Evolutionary conservation across 148 eudicot species (phyloP).

Genomic region (Rhododendron henanense): DNA sequence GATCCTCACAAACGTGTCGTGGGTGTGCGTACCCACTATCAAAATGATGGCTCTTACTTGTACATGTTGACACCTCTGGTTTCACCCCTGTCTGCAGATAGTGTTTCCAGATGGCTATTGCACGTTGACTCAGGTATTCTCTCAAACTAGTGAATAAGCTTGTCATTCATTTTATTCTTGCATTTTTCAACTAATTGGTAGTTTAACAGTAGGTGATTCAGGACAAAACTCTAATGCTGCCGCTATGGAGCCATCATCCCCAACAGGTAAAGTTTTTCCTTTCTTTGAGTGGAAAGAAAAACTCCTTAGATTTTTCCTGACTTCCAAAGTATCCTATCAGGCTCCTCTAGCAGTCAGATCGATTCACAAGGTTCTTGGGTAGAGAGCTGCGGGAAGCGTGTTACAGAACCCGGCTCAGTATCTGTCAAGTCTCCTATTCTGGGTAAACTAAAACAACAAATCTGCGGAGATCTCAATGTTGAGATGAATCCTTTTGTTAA

Average conservation of each 20-base stretch:
- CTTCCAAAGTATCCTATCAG: conserved; percentile 19
- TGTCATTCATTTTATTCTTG: not conserved
- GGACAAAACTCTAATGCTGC: conserved; percentile 5
- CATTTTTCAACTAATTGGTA: not conserved
- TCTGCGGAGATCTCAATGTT: conserved; percentile 15
- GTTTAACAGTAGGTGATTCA: not conserved
- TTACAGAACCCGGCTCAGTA: conserved; percentile 23
- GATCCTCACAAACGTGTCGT: conserved; percentile 21
- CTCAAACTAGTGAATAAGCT: not conserved
- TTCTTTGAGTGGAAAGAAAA: not conserved
- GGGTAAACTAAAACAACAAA: conserved; percentile 23
- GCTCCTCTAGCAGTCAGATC: conserved; percentile 16
- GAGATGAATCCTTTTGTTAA: conserved; percentile 14
- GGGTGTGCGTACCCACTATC: conserved; percentile 54
- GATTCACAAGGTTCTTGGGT: conserved; percentile 27
- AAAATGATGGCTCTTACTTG: conserved; percentile 62
- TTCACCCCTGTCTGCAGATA: conserved; percentile 64
- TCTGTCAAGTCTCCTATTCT: conserved; percentile 22
- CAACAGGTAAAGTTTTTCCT: conserved; percentile 15
- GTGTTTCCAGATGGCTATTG: conserved; percentile 63
- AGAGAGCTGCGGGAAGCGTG: conserved; percentile 15
- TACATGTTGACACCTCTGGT: conserved; percentile 69
- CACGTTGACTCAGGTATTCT: conserved; percentile 35
- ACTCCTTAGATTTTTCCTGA: not conserved
- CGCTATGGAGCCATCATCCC: conserved; percentile 14